These are phyloP conservation scores for Penicillium longicatenatum DNA, from an alignment of 495 filamentous ascomycete species.

Conservation along the genomic window DNA sequence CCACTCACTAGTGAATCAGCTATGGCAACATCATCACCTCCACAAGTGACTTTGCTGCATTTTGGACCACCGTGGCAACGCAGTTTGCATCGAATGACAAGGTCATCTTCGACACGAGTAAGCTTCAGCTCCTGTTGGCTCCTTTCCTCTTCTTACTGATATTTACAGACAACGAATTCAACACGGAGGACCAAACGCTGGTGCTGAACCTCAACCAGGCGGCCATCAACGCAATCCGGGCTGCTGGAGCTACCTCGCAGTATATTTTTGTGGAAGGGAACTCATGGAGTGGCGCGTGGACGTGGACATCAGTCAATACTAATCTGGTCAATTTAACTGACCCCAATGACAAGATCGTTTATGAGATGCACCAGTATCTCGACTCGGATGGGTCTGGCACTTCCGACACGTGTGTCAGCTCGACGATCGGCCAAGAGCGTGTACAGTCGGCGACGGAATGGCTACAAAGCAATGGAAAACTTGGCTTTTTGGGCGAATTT, in stretches of 20 bases:
- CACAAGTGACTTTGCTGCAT: conserved; percentile 58
- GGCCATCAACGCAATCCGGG: conserved; percentile 70
- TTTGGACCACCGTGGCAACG: conserved; percentile 64
- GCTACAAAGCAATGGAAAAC: conserved; percentile 66
- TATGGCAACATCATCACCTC: conserved; percentile 67
- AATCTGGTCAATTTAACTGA: conserved; percentile 60
- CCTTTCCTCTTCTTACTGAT: not conserved
- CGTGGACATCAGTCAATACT: conserved; percentile 50
- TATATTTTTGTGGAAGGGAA: conserved; percentile 77
- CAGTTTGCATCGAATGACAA: conserved; percentile 59
- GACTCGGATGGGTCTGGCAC: conserved; percentile 63
- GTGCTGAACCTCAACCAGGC: conserved; percentile 73
- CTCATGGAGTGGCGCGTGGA: conserved; percentile 65
- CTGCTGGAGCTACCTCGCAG: conserved; percentile 66
- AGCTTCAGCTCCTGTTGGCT: conserved; percentile 8
- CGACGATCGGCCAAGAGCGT: conserved; percentile 63
- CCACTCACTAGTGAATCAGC: conserved; percentile 22
- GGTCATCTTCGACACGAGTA: conserved; percentile 61
- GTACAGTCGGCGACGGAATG: conserved; percentile 64
- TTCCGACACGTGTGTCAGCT: conserved; percentile 53
- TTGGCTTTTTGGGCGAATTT: conserved; percentile 67
- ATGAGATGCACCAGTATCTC: conserved; percentile 53
- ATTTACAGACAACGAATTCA: conserved; percentile 71
- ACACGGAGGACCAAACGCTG: conserved; percentile 68
- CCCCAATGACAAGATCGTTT: conserved; percentile 61